Evolutionary conservation across 192 early-diverging fungal species (phyloP).

Genomic region (Allomyces macrogynus): DNA sequence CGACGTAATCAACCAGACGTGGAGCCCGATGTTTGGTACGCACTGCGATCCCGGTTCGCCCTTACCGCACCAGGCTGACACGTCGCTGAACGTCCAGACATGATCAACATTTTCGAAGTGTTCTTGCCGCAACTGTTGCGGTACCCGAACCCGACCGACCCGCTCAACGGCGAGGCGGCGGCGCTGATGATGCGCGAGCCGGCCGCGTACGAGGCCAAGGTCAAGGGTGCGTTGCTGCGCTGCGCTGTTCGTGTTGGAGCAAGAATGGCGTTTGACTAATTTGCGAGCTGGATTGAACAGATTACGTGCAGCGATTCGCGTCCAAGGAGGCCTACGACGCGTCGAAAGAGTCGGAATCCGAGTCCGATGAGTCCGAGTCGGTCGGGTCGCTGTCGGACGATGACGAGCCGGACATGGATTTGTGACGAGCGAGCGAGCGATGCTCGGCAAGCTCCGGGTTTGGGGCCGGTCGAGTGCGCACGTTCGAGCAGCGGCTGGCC

Average conservation of each 20-base stretch:
- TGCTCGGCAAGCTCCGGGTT: too few species aligned
- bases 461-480: too few species aligned
- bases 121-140: constrained; percentile 93
- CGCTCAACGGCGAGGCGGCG: constrained; percentile 95
- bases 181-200: constrained; percentile 91
- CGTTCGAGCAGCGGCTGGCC: too few species aligned
- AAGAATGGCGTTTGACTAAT: too few species aligned
- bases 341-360: constrained; percentile 38
- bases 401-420: constrained; percentile 41
- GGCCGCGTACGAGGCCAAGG: constrained; percentile 71
- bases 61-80: too few species aligned
- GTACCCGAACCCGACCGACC: constrained; percentile 99
- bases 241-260: too few species aligned
- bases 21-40: constrained; percentile 98
- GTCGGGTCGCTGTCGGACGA: constrained; percentile 50
- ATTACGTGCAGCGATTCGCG: constrained; percentile 62
- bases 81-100: constrained; percentile 55
- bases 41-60: too few species aligned
- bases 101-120: constrained; percentile 98
- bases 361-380: constrained; percentile 62
- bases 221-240: constrained; percentile 54
- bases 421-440: constrained; percentile 26
- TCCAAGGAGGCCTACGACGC: constrained; percentile 71
- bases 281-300: too few species aligned
- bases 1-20: constrained; percentile 99